Conservation (phyloP, 1,284 basidiomycete species). For the Trichosporon sp. region DNA sequence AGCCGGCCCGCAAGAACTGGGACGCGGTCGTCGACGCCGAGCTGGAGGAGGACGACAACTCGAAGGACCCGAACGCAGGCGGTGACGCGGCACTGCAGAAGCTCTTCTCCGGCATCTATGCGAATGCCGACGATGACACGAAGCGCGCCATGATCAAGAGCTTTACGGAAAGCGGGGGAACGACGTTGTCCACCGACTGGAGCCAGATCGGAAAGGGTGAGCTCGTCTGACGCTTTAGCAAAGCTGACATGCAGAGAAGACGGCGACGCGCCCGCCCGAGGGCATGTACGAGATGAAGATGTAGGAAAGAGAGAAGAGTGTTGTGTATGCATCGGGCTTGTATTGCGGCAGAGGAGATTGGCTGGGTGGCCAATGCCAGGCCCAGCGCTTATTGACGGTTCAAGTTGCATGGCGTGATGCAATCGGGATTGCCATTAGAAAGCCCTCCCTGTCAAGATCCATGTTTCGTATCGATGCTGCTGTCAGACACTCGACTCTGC, state of each 20-base stretch:
- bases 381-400: conserved; percentile 8
- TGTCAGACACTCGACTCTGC: conserved; percentile 3
- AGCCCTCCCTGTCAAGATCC: background rate
- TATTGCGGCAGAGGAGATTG: background rate
- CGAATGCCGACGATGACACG: conserved; percentile 83
- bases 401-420: conserved; percentile 13
- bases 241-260: conserved; percentile 18
- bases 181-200: conserved; percentile 92
- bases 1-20: conserved; percentile 50
- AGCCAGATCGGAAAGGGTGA: conserved; percentile 71
- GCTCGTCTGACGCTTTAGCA: conserved; percentile 8
- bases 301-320: background rate
- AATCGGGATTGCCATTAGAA: conserved; percentile 7
- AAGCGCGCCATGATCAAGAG: conserved; percentile 94
- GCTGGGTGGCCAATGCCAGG: background rate
- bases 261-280: conserved; percentile 66
- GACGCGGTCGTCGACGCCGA: conserved; percentile 48
- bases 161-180: conserved; percentile 86
- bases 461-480: background rate
- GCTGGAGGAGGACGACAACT: conserved; percentile 37
- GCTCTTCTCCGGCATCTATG: conserved; percentile 66
- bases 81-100: conserved; percentile 52
- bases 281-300: conserved; percentile 65
- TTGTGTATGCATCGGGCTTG: conserved; percentile 9
- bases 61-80: conserved; percentile 45